Evolutionary conservation across 2,329 filamentous ascomycete species (phyloP).

Genomic region (Nannizzia gypsea): DNA sequence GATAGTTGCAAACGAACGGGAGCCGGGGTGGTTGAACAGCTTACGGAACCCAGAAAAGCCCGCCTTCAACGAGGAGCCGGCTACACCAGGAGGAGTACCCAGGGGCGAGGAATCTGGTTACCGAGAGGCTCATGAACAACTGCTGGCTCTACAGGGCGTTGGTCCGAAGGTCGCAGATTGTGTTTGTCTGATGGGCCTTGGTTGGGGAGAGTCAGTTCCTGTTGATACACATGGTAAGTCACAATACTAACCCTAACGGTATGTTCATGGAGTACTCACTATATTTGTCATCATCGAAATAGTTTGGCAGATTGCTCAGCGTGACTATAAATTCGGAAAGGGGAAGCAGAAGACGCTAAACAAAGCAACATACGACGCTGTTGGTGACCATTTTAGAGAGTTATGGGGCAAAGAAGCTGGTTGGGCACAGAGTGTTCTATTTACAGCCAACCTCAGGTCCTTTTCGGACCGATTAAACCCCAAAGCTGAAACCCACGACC

Average conservation of each 20-base stretch:
- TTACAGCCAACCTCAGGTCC: conserved; percentile 78
- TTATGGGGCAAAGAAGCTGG: conserved; percentile 91
- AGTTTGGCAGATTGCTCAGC: conserved; percentile 95
- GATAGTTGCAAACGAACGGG: conserved; percentile 56
- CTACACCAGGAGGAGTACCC: conserved; percentile 27
- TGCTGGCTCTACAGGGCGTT: conserved; percentile 72
- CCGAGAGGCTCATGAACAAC: conserved; percentile 63
- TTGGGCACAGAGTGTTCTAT: conserved; percentile 95
- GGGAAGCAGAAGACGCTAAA: conserved; percentile 75
- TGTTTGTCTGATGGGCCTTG: conserved; percentile 88
- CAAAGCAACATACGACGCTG: conserved; percentile 75
- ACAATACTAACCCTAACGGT: neutral
- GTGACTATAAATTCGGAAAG: conserved; percentile 86
- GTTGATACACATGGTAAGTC: conserved; percentile 71
- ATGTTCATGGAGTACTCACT: conserved; percentile 3
- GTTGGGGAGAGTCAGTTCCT: conserved; percentile 89
- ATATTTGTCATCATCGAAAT: conserved; percentile 3
- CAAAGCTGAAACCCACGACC: conserved; percentile 24
- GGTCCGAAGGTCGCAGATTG: conserved; percentile 96
- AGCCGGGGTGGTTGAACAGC: conserved; percentile 61
- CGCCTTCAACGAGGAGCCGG: conserved; percentile 40
- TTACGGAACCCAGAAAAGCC: conserved; percentile 67
- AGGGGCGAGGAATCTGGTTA: conserved; percentile 50
- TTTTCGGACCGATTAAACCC: conserved; percentile 58
- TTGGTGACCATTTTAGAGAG: conserved; percentile 77